These are phyloP conservation scores for Cyathus striatus DNA, from an alignment of 768 basidiomycete genomes.

Conservation along the genomic window DNA sequence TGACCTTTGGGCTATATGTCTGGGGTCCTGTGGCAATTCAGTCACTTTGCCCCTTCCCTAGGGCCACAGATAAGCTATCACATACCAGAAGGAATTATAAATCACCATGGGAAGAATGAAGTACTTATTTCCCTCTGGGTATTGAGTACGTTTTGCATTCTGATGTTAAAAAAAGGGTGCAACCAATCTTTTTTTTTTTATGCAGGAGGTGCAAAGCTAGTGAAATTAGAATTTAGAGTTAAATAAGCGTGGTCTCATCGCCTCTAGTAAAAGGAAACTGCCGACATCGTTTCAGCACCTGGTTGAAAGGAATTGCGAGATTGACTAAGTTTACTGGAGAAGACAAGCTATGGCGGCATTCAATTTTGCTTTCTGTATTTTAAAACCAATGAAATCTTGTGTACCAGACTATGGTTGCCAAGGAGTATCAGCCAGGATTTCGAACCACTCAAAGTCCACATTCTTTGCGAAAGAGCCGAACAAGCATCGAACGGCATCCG, in stretches of 20 bases:
- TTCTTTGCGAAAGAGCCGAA: no score
- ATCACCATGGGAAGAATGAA: constrained; percentile 29
- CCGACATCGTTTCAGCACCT: constrained; percentile 22
- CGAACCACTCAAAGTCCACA: no score
- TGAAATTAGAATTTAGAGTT: constrained; percentile 23
- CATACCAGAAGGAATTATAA: constrained; percentile 29
- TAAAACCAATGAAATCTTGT: no score
- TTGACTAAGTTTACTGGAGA: no score
- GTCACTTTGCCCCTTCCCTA: constrained; percentile 36
- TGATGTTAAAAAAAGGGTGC: not conserved
- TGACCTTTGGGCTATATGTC: no score
- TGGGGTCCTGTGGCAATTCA: no score
- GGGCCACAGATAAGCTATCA: constrained; percentile 45
- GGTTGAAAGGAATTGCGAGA: constrained; percentile 24
- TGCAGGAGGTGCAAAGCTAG: constrained; percentile 19
- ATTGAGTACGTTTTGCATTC: constrained; percentile 15
- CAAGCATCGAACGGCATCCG: no score
- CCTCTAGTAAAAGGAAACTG: constrained; percentile 22
- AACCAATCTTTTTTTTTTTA: constrained; percentile 8
- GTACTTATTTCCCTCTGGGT: constrained; percentile 30
- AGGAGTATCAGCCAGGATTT: no score
- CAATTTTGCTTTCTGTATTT: no score
- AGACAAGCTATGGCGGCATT: no score
- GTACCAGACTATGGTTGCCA: no score
- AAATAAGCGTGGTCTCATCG: constrained; percentile 18